Conservation (phyloP, 305 asterid genomes). For the Ruellia speciosa region DNA sequence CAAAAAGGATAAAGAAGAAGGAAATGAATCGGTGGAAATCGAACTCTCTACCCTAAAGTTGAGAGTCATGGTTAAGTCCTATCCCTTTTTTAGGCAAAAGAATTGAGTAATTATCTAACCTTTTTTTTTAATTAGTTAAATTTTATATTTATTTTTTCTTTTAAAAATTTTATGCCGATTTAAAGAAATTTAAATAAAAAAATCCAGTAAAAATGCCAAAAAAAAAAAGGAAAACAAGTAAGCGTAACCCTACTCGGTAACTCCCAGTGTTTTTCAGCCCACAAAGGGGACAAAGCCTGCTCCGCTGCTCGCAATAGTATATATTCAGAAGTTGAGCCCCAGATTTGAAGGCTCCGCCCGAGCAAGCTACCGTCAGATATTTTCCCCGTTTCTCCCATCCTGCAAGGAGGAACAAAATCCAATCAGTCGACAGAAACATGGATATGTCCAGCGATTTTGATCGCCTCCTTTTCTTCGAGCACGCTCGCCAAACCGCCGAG, state of each 20-base stretch:
- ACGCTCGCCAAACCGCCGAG: conserved; percentile 74
- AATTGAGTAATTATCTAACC: too few species aligned
- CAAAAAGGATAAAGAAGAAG: too few species aligned
- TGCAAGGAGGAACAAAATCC: neutral
- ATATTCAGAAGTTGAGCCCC: neutral
- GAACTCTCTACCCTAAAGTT: too few species aligned
- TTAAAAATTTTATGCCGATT: too few species aligned
- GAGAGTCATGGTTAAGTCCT: too few species aligned
- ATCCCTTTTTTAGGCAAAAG: too few species aligned
- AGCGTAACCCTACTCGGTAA: neutral
- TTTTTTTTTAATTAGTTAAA: too few species aligned
- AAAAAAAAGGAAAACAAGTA: too few species aligned
- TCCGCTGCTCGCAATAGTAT: neutral
- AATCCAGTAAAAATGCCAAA: too few species aligned
- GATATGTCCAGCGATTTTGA: conserved; percentile 76
- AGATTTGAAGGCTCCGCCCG: neutral
- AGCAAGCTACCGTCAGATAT: neutral
- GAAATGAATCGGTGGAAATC: too few species aligned
- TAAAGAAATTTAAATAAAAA: too few species aligned
- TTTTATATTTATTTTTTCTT: too few species aligned
- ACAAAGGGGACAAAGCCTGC: neutral
- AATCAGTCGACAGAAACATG: conserved; percentile 28
- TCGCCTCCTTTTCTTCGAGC: conserved; percentile 76
- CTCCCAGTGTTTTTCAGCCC: neutral
- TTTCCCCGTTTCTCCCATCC: neutral